A percentile compares a stretch with the other conserved stretches of the same genome.
Evolutionary conservation across 192 early-diverging fungal genomes (phyloP).

Genomic region (Coemansia sp.): DNA sequence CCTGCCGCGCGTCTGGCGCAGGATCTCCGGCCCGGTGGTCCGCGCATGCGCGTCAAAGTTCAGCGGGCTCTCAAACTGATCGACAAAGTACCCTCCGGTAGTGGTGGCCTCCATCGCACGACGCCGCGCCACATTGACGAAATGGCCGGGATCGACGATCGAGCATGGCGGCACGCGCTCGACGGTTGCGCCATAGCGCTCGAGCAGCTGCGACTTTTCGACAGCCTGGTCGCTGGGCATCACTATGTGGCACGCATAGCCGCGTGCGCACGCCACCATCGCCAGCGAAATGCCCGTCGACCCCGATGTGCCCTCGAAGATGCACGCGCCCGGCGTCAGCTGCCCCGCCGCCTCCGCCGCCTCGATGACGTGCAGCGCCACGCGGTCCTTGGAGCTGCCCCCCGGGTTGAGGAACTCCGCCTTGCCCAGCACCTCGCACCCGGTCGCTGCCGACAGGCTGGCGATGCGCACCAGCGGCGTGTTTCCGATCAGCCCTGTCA

Average conservation of each 20-base stretch:
- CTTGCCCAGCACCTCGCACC: slow-evolving; percentile 82
- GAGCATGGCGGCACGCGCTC: slow-evolving; percentile 91
- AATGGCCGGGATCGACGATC: slow-evolving; percentile 90
- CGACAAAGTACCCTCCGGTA: slow-evolving; percentile 78
- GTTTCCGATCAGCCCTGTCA: slow-evolving; percentile 86
- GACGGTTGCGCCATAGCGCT: slow-evolving; percentile 82
- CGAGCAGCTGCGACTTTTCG: slow-evolving; percentile 88
- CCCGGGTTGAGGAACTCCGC: slow-evolving; percentile 91
- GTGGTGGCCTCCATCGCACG: slow-evolving; percentile 73
- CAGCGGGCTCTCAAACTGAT: slow-evolving; percentile 94
- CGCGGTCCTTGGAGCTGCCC: slow-evolving; percentile 92
- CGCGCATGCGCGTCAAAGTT: slow-evolving; percentile 82
- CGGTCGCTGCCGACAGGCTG: slow-evolving; percentile 86
- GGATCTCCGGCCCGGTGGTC: slow-evolving; percentile 91
- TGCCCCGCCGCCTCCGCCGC: slow-evolving; percentile 72
- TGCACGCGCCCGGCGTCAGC: slow-evolving; percentile 74
- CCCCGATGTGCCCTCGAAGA: slow-evolving; percentile 96
- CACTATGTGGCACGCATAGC: slow-evolving; percentile 93
- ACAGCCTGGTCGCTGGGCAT: slow-evolving; percentile 94
- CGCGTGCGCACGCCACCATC: slow-evolving; percentile 84
- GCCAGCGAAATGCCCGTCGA: slow-evolving; percentile 97
- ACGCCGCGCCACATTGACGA: slow-evolving; percentile 85
- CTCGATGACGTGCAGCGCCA: slow-evolving; percentile 85
- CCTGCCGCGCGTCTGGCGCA: slow-evolving; percentile 58
- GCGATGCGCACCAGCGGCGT: slow-evolving; percentile 89